Conservation (phyloP, 2,329 filamentous ascomycete genomes). For the Pseudogymnoascus sp. region DNA sequence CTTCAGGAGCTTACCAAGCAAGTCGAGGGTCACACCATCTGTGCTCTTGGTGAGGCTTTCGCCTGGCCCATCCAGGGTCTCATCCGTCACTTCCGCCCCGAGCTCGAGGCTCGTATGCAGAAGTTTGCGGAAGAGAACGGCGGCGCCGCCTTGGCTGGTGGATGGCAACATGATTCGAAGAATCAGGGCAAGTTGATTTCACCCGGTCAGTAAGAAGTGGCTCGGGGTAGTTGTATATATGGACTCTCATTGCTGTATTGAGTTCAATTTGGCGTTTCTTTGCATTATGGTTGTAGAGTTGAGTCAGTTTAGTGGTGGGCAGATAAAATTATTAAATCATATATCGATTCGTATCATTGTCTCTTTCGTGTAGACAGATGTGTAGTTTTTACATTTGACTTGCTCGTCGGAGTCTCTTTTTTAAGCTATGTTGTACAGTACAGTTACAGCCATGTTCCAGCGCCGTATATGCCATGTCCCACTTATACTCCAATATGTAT, state of each 20-base stretch:
- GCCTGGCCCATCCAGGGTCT: constrained; percentile 98
- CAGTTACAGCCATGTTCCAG: not conserved
- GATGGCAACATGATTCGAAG: constrained; percentile 69
- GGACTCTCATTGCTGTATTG: constrained; percentile 9
- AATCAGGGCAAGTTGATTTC: constrained; percentile 77
- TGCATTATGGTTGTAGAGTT: constrained; percentile 9
- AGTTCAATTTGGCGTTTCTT: constrained; percentile 9
- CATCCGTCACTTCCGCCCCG: constrained; percentile 95
- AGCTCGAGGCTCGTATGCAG: constrained; percentile 85
- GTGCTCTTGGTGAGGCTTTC: constrained; percentile 92
- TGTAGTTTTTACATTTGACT: not conserved
- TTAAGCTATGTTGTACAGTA: not conserved
- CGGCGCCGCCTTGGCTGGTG: constrained; percentile 71
- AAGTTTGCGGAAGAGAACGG: constrained; percentile 67
- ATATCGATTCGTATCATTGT: constrained; percentile 7
- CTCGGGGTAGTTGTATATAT: constrained; percentile 20
- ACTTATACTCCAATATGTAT: constrained; percentile 1
- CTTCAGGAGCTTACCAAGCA: constrained; percentile 98
- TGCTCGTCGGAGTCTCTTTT: not conserved
- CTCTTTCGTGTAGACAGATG: not conserved
- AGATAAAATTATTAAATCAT: constrained; percentile 5
- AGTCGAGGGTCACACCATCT: constrained; percentile 98
- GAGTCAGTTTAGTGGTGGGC: constrained; percentile 4
- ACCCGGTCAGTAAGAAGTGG: constrained; percentile 67
- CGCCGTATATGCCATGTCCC: constrained; percentile 2